These are phyloP conservation scores for Mucor piriformis DNA, from an alignment of 371 early-diverging fungal genomes.

Conservation along the genomic window DNA sequence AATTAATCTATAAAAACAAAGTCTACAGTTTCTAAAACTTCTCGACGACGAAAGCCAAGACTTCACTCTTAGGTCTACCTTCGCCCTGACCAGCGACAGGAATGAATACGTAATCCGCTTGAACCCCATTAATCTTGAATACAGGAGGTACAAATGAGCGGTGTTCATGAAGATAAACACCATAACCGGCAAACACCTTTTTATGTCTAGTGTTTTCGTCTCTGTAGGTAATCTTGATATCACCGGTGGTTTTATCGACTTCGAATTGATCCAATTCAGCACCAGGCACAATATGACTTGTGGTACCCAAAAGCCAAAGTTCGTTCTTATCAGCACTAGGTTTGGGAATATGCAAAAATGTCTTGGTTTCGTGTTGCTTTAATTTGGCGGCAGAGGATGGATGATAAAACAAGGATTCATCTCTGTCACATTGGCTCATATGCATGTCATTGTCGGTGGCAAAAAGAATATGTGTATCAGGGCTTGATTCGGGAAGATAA, in stretches of 20 bases:
- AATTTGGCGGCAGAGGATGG: conserved; percentile 39
- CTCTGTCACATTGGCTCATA: conserved; percentile 27
- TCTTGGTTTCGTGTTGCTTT: conserved; percentile 47
- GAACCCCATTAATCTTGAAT: conserved; percentile 30
- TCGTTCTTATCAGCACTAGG: conserved; percentile 15
- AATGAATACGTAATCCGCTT: conserved; percentile 25
- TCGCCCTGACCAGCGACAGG: conserved; percentile 30
- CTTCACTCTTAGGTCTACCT: conserved; percentile 28
- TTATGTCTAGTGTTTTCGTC: conserved; percentile 30
- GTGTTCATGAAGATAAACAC: conserved; percentile 21
- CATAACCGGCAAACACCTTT: conserved; percentile 34
- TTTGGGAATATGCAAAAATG: conserved; percentile 48
- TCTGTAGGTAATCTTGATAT: conserved; percentile 11
- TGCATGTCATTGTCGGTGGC: conserved; percentile 44
- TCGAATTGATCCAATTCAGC: conserved; percentile 33
- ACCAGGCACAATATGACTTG: conserved; percentile 52
- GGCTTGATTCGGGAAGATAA: conserved; percentile 34
- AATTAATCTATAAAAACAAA: background rate
- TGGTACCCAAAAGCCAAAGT: conserved; percentile 38
- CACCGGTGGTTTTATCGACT: background rate
- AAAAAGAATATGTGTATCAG: conserved; percentile 35
- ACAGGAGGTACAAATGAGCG: conserved; percentile 12
- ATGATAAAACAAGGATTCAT: conserved; percentile 37
- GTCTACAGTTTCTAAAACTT: background rate
- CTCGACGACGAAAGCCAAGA: conserved; percentile 26